Conservation (phyloP, 257 asterid genomes). For the Gentiana dahurica region DNA sequence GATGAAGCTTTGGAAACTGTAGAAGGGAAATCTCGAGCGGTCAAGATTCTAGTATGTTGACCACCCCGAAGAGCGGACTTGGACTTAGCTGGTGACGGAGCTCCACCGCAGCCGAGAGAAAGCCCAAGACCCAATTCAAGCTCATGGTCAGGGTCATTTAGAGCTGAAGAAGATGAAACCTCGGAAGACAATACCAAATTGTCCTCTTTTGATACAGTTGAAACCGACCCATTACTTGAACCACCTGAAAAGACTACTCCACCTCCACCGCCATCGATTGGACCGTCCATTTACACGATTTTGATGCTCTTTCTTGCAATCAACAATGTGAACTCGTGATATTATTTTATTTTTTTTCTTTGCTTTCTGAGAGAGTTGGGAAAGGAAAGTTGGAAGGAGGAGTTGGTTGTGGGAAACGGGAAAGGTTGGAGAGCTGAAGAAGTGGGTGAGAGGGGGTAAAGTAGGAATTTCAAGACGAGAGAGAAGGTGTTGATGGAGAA, state of each 20-base stretch:
- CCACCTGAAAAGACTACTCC: constrained; percentile 16
- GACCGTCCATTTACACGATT: constrained; percentile 22
- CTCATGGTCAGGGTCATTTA: constrained; percentile 55
- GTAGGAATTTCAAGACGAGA: constrained; percentile 4
- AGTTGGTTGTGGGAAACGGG: constrained; percentile 2
- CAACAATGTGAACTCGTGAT: neutral
- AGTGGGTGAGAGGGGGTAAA: constrained; percentile 8
- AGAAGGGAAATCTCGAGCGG: constrained; percentile 40
- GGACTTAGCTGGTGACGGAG: constrained; percentile 10
- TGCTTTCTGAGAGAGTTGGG: neutral
- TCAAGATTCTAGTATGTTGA: constrained; percentile 45
- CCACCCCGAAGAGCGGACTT: constrained; percentile 27
- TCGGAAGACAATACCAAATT: constrained; percentile 33
- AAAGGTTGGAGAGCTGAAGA: neutral
- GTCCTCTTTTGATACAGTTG: constrained; percentile 39
- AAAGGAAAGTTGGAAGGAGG: neutral
- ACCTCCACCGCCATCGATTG: constrained; percentile 14
- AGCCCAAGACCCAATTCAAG: constrained; percentile 62
- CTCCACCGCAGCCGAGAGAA: constrained; percentile 21
- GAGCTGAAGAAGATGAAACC: constrained; percentile 45
- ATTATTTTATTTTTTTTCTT: neutral
- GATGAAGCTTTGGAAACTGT: constrained; percentile 37
- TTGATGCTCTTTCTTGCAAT: neutral
- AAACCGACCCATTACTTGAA: constrained; percentile 20
- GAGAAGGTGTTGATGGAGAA: constrained; percentile 10